Base-by-base conservation (phyloP, 192 early-diverging fungal species). In the Gigaspora rosea region DNA sequence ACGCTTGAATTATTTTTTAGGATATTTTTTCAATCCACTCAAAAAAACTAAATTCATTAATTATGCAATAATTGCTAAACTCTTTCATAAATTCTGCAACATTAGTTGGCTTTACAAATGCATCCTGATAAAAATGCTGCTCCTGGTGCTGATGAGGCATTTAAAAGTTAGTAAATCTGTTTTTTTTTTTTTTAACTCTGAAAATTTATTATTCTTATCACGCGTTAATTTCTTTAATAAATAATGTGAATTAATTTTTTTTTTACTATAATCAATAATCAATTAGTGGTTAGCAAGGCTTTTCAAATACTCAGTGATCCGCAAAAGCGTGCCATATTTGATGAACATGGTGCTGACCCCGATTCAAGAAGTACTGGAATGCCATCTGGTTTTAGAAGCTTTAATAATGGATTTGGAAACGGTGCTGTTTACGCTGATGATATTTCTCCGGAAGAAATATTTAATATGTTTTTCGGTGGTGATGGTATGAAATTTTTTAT, bases 41-140 rank as follows among this genome's bases (percentile, higher is more conserved):
- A 41, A 7, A 41, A 41, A 41, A 41, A 27, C 27, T 27, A 6
- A 41, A 41, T 41, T 41, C 41, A 41, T 41, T 41, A 41, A 41
- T 41, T 6, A 41, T 41, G 41, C 41, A 41, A 41, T 41, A 41
- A 41, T 41, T 41, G 41, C 41, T 41, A 41, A 41, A 41, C 41
- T 32, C 32, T 54, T 80, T 59, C 46, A 49, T 86, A 68, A n/a
- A 10, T 69, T 12, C 65, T n/a, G 11, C 15, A 13, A 4, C 4
- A 48, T 27, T 78, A 95, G 90, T 85, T 96, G 50, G 97, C 97
- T 22, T 86, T 98, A 61, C 89, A 93, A 71, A 96, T 94, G 80
- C 97, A 98, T 75, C 97, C 97, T 0, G 97, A 98, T 77, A 98
- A 98, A 80, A 97, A 97, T 73, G 90, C 86, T 0, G 96, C 97